phyloP scores from a whole-genome alignment of 1,284 basidiomycete species.

The Austroboletus novae-zelandiae region DNA sequence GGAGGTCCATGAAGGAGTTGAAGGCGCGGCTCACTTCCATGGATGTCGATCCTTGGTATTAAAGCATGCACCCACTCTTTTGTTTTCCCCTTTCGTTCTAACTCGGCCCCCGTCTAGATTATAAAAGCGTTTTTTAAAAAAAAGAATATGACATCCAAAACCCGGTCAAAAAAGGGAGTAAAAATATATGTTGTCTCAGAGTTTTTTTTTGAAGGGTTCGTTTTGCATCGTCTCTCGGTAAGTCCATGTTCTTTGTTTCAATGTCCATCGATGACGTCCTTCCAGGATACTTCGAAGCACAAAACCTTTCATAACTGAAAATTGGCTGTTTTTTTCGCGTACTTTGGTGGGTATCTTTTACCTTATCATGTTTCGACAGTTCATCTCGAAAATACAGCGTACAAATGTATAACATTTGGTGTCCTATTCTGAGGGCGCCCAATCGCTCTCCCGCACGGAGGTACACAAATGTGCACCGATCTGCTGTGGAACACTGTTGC shows the following conservation, averaged over 20 bases:
- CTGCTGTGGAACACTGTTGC: too few relatives aligned
- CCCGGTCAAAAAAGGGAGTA: not conserved
- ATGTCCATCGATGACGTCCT: not conserved
- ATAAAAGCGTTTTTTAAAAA: not conserved
- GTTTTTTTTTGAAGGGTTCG: not conserved
- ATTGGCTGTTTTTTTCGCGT: not conserved
- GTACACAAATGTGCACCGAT: too few relatives aligned
- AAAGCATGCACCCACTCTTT: not conserved
- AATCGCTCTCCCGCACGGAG: too few relatives aligned
- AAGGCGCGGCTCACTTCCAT: conserved; percentile 10
- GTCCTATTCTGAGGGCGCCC: too few relatives aligned
- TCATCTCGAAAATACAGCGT: not conserved
- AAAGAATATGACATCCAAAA: conserved; percentile 9
- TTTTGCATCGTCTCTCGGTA: not conserved
- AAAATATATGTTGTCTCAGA: not conserved
- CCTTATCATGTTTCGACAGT: not conserved
- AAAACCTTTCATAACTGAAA: not conserved
- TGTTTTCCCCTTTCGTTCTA: not conserved
- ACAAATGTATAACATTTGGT: too few relatives aligned
- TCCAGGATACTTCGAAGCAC: not conserved
- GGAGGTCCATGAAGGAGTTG: conserved; percentile 4
- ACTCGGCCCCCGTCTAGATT: not conserved
- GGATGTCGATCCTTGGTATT: conserved; percentile 12
- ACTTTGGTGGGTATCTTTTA: not conserved
- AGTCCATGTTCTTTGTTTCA: not conserved